These are phyloP conservation scores for Clavulina sp. DNA, from an alignment of 768 basidiomycete species.

Conservation along the genomic window DNA sequence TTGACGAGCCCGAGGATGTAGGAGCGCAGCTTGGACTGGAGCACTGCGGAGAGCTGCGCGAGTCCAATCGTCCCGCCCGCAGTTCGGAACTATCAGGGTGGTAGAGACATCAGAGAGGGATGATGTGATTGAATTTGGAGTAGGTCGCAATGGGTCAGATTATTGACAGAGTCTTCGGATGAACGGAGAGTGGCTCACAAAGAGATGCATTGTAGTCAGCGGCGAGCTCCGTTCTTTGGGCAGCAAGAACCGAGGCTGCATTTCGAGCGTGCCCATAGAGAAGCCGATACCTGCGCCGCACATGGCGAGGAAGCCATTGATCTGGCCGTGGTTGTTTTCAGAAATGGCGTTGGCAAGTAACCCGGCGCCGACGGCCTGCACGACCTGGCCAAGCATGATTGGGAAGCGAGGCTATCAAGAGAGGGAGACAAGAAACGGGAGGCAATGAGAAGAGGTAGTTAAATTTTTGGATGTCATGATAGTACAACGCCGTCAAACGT, in stretches of 20 bases:
- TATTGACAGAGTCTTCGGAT: not conserved
- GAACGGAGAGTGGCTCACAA: conserved; percentile 20
- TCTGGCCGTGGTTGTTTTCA: conserved; percentile 18
- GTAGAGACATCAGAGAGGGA: too few relatives aligned
- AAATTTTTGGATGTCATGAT: conserved; percentile 1
- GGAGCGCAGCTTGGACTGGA: conserved; percentile 26
- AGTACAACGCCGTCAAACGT: not conserved
- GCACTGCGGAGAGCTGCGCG: conserved; percentile 34
- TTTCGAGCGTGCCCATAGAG: conserved; percentile 21
- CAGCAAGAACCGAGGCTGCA: conserved; percentile 32
- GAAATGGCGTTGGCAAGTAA: conserved; percentile 28
- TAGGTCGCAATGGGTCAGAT: conserved; percentile 18
- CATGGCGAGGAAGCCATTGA: conserved; percentile 30
- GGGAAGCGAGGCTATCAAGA: conserved; percentile 25
- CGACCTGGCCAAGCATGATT: conserved; percentile 23
- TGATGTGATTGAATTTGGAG: conserved; percentile 22
- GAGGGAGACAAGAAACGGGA: not conserved
- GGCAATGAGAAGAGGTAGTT: not conserved
- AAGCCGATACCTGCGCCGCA: conserved; percentile 29
- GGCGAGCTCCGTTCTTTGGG: conserved; percentile 25
- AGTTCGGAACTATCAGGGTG: conserved; percentile 27
- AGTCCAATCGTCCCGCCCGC: conserved; percentile 36
- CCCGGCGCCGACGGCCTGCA: conserved; percentile 27
- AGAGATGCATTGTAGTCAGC: conserved; percentile 28
- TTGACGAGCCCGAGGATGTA: conserved; percentile 15